Base-by-base conservation (phyloP, 345 rosid genomes). In the Citrus sinensis region DNA sequence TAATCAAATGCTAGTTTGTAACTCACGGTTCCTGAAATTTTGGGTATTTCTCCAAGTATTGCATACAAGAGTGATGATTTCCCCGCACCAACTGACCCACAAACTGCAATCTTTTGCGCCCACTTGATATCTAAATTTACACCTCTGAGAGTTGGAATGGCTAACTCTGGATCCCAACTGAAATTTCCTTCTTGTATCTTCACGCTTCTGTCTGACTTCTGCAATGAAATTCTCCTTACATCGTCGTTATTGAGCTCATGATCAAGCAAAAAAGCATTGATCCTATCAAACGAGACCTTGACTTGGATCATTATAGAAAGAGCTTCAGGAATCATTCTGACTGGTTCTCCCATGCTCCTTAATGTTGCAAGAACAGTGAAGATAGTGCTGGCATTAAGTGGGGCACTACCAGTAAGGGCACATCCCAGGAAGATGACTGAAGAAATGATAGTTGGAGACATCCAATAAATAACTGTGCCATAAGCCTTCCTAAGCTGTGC, bases 41-140 rank as follows among this genome's bases (percentile, higher is more conserved):
- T 90, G 13, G 90, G 89, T 35, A 92, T 90, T 84, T 93, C 94
- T 78, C 92, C 88, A 0, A 92, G 92, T 61, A 90, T 82, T 24
- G 97, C 92, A 72, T 81, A 84, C 76, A 92, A 82, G 71, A 92
- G 73, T 4, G 98, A 90, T 59, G 97, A 92, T 81, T 92, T 94
- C 29, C 98, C 97, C 0, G 94, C 89, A 1, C 97, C 95, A 25
- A 94, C 97, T 7, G 90, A 87, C 49, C 98, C 97, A 51, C 98
- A 92, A 67, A 94, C 82, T 30, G 98, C 95, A 78, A 94, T 75
- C 74, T 94, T 91, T 54, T 90, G 88, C 34, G 92, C 88, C 29
- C 59, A 19, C 76, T 81, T 86, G 7, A 87, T 76, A 29, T 90
- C 86, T 67, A 94, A 71, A 68, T 82, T 78, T 61, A 91, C 81